Percentiles rank a stretch among this genome's conserved stretches.
phyloP scores from a whole-genome alignment of 1,284 basidiomycete species.

The Cryptococcus sp. region DNA sequence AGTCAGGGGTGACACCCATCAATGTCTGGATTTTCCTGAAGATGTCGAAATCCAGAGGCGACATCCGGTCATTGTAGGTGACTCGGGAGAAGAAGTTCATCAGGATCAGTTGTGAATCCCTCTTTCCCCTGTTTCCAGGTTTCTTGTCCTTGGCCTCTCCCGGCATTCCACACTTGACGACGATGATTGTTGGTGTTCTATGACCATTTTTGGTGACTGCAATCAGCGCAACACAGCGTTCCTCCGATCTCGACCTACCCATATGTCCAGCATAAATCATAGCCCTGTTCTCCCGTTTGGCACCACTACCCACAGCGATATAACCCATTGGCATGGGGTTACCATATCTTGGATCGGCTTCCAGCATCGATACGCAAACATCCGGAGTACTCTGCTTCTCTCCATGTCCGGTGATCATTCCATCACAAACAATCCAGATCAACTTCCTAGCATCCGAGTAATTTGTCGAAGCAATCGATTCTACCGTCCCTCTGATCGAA shows the following conservation, averaged over 20 bases:
- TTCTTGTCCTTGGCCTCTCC: slow-evolving; percentile 82
- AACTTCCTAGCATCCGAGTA: slow-evolving; percentile 92
- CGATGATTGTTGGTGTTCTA: slow-evolving; percentile 87
- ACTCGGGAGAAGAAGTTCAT: slow-evolving; percentile 99
- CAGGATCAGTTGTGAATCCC: slow-evolving; percentile 95
- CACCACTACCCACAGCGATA: slow-evolving; percentile 79
- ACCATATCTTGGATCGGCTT: slow-evolving; percentile 91
- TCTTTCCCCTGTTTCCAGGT: slow-evolving; percentile 96
- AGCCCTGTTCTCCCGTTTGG: slow-evolving; percentile 87
- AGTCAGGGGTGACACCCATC: slow-evolving; percentile 99
- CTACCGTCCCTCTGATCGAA: slow-evolving; percentile 83
- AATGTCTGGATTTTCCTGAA: slow-evolving; percentile 95
- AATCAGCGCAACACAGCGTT: background rate
- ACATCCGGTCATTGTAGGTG: slow-evolving; percentile 99
- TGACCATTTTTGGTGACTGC: slow-evolving; percentile 58
- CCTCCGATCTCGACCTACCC: slow-evolving; percentile 57
- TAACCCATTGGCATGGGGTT: slow-evolving; percentile 96
- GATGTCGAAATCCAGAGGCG: slow-evolving; percentile 93
- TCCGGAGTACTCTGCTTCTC: slow-evolving; percentile 94
- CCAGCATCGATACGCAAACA: slow-evolving; percentile 86
- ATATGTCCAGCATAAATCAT: slow-evolving; percentile 99
- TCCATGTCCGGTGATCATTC: slow-evolving; percentile 97
- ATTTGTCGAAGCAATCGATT: slow-evolving; percentile 82
- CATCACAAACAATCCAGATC: slow-evolving; percentile 92
- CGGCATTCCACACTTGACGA: slow-evolving; percentile 91